These are phyloP conservation scores for Cryptococcus amylolentus DNA, from an alignment of 1,284 basidiomycete species.

Conservation along the genomic window DNA sequence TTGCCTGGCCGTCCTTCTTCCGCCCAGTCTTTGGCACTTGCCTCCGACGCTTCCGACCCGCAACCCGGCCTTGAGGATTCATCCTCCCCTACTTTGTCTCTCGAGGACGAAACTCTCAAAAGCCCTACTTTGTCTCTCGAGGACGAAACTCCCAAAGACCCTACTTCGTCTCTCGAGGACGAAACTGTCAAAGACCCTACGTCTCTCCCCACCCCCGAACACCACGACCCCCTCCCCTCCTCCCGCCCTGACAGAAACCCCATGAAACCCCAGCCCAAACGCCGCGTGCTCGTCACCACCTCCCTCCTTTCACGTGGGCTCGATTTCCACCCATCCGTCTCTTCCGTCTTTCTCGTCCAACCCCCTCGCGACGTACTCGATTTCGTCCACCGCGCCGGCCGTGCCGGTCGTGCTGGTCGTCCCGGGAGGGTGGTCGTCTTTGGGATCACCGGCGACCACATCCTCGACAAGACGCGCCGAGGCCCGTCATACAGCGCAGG, in stretches of 20 bases:
- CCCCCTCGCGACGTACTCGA: slow-evolving; percentile 81
- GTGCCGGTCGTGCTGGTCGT: slow-evolving; percentile 61
- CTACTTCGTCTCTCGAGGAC: neutral
- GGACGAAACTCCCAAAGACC: neutral
- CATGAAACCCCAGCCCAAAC: neutral
- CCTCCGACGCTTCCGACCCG: too few species aligned
- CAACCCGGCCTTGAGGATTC: too few species aligned
- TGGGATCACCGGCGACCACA: slow-evolving; percentile 28
- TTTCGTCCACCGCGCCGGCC: slow-evolving; percentile 82
- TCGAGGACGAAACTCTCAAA: neutral
- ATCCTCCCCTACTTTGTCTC: too few species aligned
- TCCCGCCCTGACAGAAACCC: neutral
- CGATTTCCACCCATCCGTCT: slow-evolving; percentile 72
- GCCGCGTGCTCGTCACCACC: slow-evolving; percentile 73
- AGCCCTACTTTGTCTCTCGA: neutral
- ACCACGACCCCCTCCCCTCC: neutral
- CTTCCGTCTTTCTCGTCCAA: slow-evolving; percentile 77
- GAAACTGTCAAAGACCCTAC: neutral
- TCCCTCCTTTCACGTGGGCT: slow-evolving; percentile 86
- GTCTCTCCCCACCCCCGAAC: neutral
- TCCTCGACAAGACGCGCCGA: neutral
- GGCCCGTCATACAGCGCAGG: neutral
- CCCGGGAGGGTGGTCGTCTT: slow-evolving; percentile 58
- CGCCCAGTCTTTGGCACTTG: too few species aligned
- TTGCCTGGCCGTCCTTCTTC: neutral